Base-by-base conservation (phyloP, 495 filamentous ascomycete genomes). In the Astrocystis sublimbata region DNA sequence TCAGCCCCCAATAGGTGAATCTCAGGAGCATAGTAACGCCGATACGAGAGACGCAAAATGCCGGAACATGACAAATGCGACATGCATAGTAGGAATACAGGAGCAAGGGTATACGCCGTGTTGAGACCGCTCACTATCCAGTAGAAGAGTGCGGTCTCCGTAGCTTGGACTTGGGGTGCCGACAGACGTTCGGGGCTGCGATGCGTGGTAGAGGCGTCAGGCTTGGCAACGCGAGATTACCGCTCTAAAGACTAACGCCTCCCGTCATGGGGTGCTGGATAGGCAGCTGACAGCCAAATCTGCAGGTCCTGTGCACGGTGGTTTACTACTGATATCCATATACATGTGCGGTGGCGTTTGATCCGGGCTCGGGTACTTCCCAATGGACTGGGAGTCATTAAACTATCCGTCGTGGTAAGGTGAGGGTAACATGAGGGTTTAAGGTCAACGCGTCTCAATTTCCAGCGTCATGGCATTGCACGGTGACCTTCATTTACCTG, bases 61-160 rank as follows among this genome's bases (percentile, higher is more conserved):
- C 47, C 56, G 51, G 55, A 62, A 62, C 60, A 62, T 62, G 60
- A 62, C 60, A 62, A 62, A 62, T 62, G 60, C 41, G 23, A 54
- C 60, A 62, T 56, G 60, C 60, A 62, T 62, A 62, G 42, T 42
- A 30, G 43, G 51, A 56, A 15, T 62, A 51, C 47, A 53, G 40
- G 49, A 31, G 33, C 50, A 28, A 41, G 60, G 60, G 40, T 49
- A 15, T 19, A n/a, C 51, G 30, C 54, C 56, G 42, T 56, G 26
- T 41, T 33, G 41, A 62, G 41, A 21, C 50, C 41, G 26, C 40
- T 19, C 3, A 49, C 24, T 5, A 51, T 41, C 60, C 60, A 62
- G 33, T 62, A 40, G 38, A 40, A 10, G 36, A 38, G 49, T 54
- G 12, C 5, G 26, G 6, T 15, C 2, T 40, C 36, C 24, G 21